These are phyloP conservation scores for Hymenoscyphus occultus DNA, from an alignment of 2,329 filamentous ascomycete genomes.

Conservation along the genomic window DNA sequence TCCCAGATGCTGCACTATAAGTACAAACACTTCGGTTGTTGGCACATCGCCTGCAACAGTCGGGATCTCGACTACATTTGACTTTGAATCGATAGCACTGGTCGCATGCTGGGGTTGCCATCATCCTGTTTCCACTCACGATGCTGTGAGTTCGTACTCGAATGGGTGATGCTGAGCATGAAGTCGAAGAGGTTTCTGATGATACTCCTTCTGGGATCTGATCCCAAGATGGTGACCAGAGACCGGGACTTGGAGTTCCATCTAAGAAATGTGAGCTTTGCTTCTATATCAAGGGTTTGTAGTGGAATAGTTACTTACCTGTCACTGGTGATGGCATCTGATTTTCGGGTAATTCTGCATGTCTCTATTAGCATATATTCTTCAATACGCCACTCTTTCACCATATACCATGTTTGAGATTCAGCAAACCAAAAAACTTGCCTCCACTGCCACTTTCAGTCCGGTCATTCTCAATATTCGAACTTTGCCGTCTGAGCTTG, in stretches of 20 bases:
- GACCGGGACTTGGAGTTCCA: slow-evolving; percentile 8
- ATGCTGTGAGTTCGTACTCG: slow-evolving; percentile 9
- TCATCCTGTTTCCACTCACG: slow-evolving; percentile 8
- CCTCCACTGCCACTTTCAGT: slow-evolving; percentile 2
- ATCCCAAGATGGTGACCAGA: slow-evolving; percentile 12
- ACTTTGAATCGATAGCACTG: slow-evolving; percentile 16
- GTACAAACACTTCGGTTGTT: slow-evolving; percentile 14
- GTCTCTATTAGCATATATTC: neutral
- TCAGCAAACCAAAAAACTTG: slow-evolving; percentile 12
- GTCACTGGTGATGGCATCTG: slow-evolving; percentile 6
- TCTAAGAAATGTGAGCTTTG: neutral
- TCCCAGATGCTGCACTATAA: slow-evolving; percentile 10
- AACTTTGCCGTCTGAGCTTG: slow-evolving; percentile 5
- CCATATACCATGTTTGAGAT: slow-evolving; percentile 8
- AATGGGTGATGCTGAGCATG: slow-evolving; percentile 8
- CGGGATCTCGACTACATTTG: slow-evolving; percentile 14
- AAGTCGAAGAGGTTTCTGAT: slow-evolving; percentile 10
- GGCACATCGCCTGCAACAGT: slow-evolving; percentile 12
- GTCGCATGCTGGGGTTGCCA: slow-evolving; percentile 12
- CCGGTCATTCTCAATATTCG: slow-evolving; percentile 3
- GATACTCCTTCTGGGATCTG: slow-evolving; percentile 11
- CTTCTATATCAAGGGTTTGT: neutral
- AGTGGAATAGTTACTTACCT: neutral
- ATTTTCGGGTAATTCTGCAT: slow-evolving; percentile 4
- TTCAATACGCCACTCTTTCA: neutral